Conservation (phyloP, 805 yeast species). For the Candida orba region DNA sequence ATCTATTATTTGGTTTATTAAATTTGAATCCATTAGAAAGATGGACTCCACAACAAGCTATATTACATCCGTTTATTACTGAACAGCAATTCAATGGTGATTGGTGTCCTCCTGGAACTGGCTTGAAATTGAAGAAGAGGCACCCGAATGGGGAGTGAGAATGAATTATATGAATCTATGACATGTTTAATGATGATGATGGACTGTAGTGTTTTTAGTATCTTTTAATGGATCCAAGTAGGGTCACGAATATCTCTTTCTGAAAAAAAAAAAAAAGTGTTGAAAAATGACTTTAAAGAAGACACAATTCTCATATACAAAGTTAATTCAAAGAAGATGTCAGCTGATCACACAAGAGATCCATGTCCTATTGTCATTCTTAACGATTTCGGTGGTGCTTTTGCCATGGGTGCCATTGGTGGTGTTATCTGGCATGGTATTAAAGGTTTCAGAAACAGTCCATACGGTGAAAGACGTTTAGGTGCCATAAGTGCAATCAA, state of each 20-base stretch:
- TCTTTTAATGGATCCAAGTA: too few relatives aligned
- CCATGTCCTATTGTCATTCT: slow-evolving; percentile 97
- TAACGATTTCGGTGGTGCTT: slow-evolving; percentile 98
- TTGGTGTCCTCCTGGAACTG: slow-evolving; percentile 45
- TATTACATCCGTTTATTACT: slow-evolving; percentile 83
- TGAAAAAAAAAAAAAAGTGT: background rate
- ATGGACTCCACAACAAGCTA: slow-evolving; percentile 95
- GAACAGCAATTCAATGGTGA: slow-evolving; percentile 45
- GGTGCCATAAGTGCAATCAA: slow-evolving; percentile 89
- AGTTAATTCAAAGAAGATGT: slow-evolving; percentile 35
- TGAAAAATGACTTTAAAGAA: background rate
- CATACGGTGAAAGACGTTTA: slow-evolving; percentile 87
- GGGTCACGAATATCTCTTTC: too few relatives aligned
- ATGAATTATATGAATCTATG: background rate
- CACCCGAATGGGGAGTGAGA: background rate
- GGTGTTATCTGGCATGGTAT: slow-evolving; percentile 99
- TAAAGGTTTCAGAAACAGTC: slow-evolving; percentile 97
- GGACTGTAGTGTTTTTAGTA: background rate
- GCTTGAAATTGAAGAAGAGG: slow-evolving; percentile 4
- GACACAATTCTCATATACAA: background rate
- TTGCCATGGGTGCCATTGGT: slow-evolving; percentile 98
- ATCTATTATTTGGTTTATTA: slow-evolving; percentile 71
- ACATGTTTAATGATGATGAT: background rate
- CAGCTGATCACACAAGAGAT: slow-evolving; percentile 97
- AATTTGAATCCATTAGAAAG: slow-evolving; percentile 88